Base-by-base conservation (phyloP, 257 asterid genomes). In the Solanum dulcamara region DNA sequence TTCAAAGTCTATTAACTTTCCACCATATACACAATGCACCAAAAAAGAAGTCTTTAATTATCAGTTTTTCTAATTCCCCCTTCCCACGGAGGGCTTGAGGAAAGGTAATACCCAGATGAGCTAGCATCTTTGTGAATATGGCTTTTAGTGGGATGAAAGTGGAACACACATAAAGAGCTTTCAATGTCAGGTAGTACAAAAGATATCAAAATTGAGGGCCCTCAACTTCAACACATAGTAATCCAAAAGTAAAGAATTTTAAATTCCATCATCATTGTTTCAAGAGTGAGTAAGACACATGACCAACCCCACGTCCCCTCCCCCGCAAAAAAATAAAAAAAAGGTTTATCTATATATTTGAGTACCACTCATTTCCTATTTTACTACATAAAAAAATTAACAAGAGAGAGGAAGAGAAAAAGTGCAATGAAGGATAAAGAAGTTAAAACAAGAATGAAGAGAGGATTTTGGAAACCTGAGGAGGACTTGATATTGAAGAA, bases 401-500 rank as follows among this genome's bases (percentile, higher is more conserved):
- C 14, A 11, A 7, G 57, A 48, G 75, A 50, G 24, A 60, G n/a
- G 66, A 22, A 53, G 86, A 37, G 60, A 66, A 80, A 77, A 60
- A 40, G 74, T 60, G 57, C 60, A 77, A 88, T 86, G 90, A 92
- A 88, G 83, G 83, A 87, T 68, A 88, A 85, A 82, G 89, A 85
- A 83, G 86, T 32, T 77, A 89, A 81, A 87, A 62, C 87, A 82
- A 88, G 84, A 53, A 18, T 88, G 88, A 92, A 85, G 91, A 92
- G 91, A 88, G 93, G 95, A 24, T 92, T 91, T 10, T 92, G 95
- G 95, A 92, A 88, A 85, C 91, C 95, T 53, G 95, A 91, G 87
- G 95, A 92, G 91, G 95, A 92, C 85, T 59, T 87, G 48, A 84
- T 88, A 75, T 88, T 92, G 40, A 92, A 85, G 88, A 91, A 88